phyloP scores from a whole-genome alignment of 768 basidiomycete genomes.

The Psilocybe cubensis region DNA sequence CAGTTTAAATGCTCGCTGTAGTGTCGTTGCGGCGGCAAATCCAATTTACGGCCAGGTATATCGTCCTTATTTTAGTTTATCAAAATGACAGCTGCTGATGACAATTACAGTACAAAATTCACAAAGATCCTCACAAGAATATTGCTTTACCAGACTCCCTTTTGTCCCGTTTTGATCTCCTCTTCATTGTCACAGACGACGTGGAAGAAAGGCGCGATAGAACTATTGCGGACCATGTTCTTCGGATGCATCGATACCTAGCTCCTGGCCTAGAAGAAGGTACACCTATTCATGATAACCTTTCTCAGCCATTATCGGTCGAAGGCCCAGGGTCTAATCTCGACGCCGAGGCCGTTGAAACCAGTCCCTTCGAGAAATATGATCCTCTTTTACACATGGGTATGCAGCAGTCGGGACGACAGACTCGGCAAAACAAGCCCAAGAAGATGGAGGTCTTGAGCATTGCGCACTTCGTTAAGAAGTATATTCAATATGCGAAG shows the following conservation, averaged over 20 bases:
- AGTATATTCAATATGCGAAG: constrained; percentile 98
- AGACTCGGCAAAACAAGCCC: constrained; percentile 56
- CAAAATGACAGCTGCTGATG: constrained; percentile 12
- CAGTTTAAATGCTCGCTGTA: constrained; percentile 95
- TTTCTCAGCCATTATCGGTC: constrained; percentile 86
- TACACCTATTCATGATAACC: constrained; percentile 85
- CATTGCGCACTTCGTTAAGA: constrained; percentile 95
- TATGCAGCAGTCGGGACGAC: constrained; percentile 52
- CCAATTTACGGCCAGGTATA: constrained; percentile 96
- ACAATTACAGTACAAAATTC: constrained; percentile 85
- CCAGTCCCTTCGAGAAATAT: constrained; percentile 93
- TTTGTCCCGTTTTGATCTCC: constrained; percentile 96
- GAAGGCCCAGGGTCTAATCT: constrained; percentile 69
- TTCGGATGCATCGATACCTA: constrained; percentile 95
- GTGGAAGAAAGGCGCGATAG: constrained; percentile 95
- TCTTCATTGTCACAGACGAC: constrained; percentile 98
- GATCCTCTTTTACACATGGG: constrained; percentile 94
- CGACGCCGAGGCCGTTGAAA: constrained; percentile 64
- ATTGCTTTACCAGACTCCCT: constrained; percentile 98
- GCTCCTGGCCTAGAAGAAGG: constrained; percentile 97
- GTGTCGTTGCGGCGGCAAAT: constrained; percentile 97
- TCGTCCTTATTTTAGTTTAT: constrained; percentile 10
- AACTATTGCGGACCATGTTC: constrained; percentile 94
- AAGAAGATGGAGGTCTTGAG: constrained; percentile 86
- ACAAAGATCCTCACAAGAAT: constrained; percentile 99